Conservation (phyloP, 2,329 filamentous ascomycete genomes). For the Hymenoscyphus albidus region DNA sequence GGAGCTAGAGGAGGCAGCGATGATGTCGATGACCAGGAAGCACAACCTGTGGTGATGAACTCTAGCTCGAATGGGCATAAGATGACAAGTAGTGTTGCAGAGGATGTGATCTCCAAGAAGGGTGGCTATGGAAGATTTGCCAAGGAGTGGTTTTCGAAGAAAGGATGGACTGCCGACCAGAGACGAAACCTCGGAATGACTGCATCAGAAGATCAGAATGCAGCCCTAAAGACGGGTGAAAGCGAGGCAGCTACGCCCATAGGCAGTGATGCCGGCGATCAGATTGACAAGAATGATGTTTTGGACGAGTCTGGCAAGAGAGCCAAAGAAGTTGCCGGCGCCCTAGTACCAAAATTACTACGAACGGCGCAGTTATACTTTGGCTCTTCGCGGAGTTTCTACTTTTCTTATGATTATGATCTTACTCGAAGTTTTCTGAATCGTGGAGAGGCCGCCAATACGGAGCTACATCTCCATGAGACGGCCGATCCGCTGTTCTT, state of each 20-base stretch:
- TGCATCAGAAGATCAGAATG: constrained; percentile 33
- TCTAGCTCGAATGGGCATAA: constrained; percentile 19
- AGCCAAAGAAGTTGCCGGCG: constrained; percentile 22
- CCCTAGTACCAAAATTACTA: constrained; percentile 76
- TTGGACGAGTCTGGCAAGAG: constrained; percentile 11
- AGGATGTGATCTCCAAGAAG: constrained; percentile 80
- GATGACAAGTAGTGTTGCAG: constrained; percentile 62
- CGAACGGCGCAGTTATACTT: constrained; percentile 82
- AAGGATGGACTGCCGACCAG: constrained; percentile 72
- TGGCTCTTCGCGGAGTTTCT: constrained; percentile 78
- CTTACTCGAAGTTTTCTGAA: constrained; percentile 65
- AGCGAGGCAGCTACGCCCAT: constrained; percentile 1
- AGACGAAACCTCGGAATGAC: constrained; percentile 68
- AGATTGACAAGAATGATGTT: constrained; percentile 8
- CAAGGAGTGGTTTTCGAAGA: constrained; percentile 83
- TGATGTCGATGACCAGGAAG: constrained; percentile 43
- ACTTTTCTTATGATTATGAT: constrained; percentile 92
- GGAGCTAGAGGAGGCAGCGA: constrained; percentile 33
- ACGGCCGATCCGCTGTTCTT: constrained; percentile 78
- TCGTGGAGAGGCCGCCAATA: constrained; percentile 37
- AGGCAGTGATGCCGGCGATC: not conserved
- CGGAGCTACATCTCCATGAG: constrained; percentile 61
- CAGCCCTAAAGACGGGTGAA: constrained; percentile 34
- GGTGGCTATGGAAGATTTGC: constrained; percentile 88
- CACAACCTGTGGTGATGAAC: constrained; percentile 7